Evolutionary conservation across 805 yeast genomes (phyloP).

Genomic region (Starmerella etchellsii): DNA sequence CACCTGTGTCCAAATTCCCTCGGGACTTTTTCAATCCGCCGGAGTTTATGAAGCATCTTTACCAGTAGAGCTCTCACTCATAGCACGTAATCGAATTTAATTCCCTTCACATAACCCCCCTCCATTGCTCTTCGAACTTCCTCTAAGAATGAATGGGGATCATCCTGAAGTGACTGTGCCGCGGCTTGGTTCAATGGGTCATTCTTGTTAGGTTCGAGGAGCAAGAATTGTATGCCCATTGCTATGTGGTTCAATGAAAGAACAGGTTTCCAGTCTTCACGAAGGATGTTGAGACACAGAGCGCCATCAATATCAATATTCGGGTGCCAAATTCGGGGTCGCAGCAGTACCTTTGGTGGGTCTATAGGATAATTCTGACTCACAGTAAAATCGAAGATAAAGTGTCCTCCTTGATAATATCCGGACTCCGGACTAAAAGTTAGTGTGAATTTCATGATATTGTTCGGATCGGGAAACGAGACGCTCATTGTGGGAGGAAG

Average conservation of each 20-base stretch:
- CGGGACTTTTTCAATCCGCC: conserved; percentile 18
- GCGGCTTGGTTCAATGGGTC: conserved; percentile 92
- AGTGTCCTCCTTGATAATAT: conserved; percentile 52
- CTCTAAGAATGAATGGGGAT: conserved; percentile 38
- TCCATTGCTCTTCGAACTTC: conserved; percentile 53
- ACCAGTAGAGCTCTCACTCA: no score
- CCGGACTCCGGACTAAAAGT: conserved; percentile 58
- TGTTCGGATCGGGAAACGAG: conserved; percentile 38
- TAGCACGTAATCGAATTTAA: conserved; percentile 48
- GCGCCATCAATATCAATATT: conserved; percentile 85
- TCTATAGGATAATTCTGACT: conserved; percentile 76
- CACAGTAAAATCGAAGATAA: conserved; percentile 53
- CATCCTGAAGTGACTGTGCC: conserved; percentile 40
- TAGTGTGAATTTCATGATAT: conserved; percentile 51
- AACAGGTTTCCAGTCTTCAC: conserved; percentile 97
- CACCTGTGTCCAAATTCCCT: background rate
- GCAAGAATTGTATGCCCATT: conserved; percentile 73
- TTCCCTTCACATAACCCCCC: conserved; percentile 53
- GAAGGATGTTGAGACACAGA: conserved; percentile 75
- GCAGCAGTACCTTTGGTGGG: conserved; percentile 73
- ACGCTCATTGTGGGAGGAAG: conserved; percentile 46
- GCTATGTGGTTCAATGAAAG: conserved; percentile 66
- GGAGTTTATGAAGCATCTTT: conserved; percentile 4
- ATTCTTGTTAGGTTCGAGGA: conserved; percentile 78
- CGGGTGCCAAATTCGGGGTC: conserved; percentile 74